A percentile compares a stretch with the other conserved stretches of the same genome.
phyloP scores from a whole-genome alignment of 1,139 yeast genomes.

The Geotrichum europaeum region DNA sequence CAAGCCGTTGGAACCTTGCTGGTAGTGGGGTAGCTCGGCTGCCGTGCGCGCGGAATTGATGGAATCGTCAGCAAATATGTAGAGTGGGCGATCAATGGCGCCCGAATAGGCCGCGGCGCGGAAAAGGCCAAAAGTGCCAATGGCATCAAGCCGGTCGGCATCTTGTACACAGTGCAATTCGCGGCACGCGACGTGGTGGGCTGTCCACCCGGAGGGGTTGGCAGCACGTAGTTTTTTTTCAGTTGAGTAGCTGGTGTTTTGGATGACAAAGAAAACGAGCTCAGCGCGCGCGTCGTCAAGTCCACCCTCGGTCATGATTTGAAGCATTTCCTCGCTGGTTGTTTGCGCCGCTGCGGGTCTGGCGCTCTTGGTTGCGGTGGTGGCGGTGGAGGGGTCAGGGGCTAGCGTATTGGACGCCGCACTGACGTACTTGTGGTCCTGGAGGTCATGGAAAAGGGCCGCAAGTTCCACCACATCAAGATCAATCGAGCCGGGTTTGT shows the following conservation, averaged over 20 bases:
- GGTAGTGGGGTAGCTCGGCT: background rate
- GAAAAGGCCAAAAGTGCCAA: constrained; percentile 36
- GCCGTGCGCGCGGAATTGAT: constrained; percentile 41
- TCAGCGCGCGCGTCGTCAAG: constrained; percentile 21
- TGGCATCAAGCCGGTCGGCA: constrained; percentile 38
- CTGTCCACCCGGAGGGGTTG: constrained; percentile 27
- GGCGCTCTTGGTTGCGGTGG: no score
- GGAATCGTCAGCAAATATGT: constrained; percentile 51
- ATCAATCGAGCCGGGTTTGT: constrained; percentile 21
- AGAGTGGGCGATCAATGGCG: constrained; percentile 28
- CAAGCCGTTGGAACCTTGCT: background rate
- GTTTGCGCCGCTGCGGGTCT: background rate
- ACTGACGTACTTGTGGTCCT: constrained; percentile 34
- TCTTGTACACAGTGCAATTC: constrained; percentile 37
- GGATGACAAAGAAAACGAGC: constrained; percentile 28
- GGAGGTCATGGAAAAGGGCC: constrained; percentile 36
- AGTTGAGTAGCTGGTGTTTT: constrained; percentile 31
- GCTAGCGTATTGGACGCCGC: no score
- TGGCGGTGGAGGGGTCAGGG: no score
- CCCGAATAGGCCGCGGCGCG: constrained; percentile 35
- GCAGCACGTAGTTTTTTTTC: constrained; percentile 26
- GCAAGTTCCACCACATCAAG: constrained; percentile 33
- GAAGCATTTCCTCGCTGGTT: constrained; percentile 16
- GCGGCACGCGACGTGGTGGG: constrained; percentile 27
- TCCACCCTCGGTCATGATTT: constrained; percentile 21